Evolutionary conservation across 1,139 yeast genomes (phyloP).

Genomic region (Sugiyamaella pinicola): DNA sequence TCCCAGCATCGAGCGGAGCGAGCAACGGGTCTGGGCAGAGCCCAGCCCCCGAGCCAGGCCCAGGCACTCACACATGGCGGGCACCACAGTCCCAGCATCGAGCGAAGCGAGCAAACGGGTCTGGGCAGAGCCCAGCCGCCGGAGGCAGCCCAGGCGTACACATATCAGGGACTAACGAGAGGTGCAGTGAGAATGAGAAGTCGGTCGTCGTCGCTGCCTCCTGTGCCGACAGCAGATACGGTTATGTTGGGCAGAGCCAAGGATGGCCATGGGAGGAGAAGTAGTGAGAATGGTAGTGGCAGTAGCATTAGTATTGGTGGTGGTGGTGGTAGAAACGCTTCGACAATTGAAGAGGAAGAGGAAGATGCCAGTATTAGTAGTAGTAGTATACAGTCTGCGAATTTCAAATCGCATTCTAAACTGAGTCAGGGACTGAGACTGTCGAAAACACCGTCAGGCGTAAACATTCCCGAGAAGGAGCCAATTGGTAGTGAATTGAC

Average conservation of each 20-base stretch:
- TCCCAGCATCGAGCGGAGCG: not conserved
- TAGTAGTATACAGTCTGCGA: not conserved
- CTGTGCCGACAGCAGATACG: conserved; percentile 10
- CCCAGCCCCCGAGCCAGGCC: conserved; percentile 15
- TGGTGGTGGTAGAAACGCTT: not conserved
- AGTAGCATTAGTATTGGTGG: not conserved
- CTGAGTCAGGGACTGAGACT: conserved; percentile 16
- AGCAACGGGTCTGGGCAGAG: conserved; percentile 9
- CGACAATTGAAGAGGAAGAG: conserved; percentile 14
- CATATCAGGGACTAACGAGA: not conserved
- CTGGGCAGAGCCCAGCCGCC: conserved; percentile 14
- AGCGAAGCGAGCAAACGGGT: conserved; percentile 5
- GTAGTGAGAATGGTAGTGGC: not conserved
- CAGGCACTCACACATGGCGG: too few relatives aligned
- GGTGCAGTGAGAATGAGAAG: conserved; percentile 16
- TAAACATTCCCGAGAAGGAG: not conserved
- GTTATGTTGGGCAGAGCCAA: conserved; percentile 3
- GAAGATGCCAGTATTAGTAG: not conserved
- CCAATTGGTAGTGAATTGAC: conserved; percentile 13
- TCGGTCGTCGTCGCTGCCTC: conserved; percentile 20
- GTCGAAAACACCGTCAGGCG: not conserved
- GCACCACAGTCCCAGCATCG: not conserved
- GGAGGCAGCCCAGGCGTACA: not conserved
- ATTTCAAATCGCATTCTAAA: conserved; percentile 8
- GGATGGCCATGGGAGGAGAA: conserved; percentile 1